A percentile compares a stretch with the other conserved stretches of the same genome.
Conservation (phyloP, 2,329 filamentous ascomycete genomes). For the Microdochium bolleyi region DNA sequence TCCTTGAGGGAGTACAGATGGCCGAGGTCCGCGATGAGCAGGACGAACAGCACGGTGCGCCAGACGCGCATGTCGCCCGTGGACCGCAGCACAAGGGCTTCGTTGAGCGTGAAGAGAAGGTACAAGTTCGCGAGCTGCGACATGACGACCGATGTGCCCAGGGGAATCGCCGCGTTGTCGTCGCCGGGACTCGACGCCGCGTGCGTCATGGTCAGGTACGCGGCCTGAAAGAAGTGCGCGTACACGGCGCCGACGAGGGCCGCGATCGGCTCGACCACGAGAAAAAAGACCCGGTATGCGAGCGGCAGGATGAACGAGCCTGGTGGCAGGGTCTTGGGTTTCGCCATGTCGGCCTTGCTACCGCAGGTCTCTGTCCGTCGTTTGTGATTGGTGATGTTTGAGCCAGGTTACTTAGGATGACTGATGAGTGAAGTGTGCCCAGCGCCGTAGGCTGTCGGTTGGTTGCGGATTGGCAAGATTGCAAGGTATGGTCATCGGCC, state of each 20-base stretch:
- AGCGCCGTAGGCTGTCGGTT: no score
- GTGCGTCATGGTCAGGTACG: constrained; percentile 60
- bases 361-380: background rate
- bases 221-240: constrained; percentile 37
- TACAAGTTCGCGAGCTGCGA: constrained; percentile 75
- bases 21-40: constrained; percentile 69
- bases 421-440: no score
- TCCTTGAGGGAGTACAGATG: constrained; percentile 60
- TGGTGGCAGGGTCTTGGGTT: background rate
- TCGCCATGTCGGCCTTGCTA: background rate
- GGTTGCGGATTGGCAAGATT: no score
- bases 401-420: no score
- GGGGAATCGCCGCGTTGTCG: constrained; percentile 27
- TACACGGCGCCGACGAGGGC: constrained; percentile 45
- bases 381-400: background rate
- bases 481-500: no score
- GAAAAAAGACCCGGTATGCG: constrained; percentile 65
- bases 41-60: constrained; percentile 55
- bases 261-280: constrained; percentile 58
- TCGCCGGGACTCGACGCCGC: constrained; percentile 34
- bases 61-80: constrained; percentile 64
- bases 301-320: constrained; percentile 40
- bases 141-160: constrained; percentile 57
- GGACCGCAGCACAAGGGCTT: constrained; percentile 65
- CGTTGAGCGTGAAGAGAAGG: constrained; percentile 67